phyloP scores from a whole-genome alignment of 2,329 filamentous ascomycete species.

The Ceratocystis eucalypticola region DNA sequence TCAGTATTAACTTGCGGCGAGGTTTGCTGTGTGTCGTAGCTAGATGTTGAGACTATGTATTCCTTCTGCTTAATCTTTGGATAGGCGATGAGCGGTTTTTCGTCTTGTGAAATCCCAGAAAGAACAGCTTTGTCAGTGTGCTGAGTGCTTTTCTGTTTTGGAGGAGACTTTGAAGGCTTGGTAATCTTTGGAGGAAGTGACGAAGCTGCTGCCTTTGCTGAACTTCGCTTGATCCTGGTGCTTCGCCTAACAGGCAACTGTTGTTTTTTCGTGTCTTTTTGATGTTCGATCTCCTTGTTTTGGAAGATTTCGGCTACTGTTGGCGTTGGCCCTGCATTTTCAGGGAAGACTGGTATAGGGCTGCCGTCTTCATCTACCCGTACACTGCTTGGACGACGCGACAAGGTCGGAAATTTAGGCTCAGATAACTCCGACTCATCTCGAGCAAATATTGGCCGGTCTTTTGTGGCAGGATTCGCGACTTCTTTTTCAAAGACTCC shows the following conservation, averaged over 20 bases:
- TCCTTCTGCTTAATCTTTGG: neutral
- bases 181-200: neutral
- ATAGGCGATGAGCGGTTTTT: neutral
- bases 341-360: constrained; percentile 10
- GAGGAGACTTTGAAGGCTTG: neutral
- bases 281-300: neutral
- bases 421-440: constrained; percentile 8
- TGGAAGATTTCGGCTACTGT: neutral
- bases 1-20: neutral
- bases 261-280: neutral
- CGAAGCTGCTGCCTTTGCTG: neutral
- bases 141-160: neutral
- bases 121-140: neutral
- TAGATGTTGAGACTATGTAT: neutral
- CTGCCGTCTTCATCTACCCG: constrained; percentile 16
- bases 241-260: neutral
- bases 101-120: neutral
- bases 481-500: neutral
- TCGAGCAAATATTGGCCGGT: neutral
- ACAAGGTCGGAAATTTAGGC: neutral
- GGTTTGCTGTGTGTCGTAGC: neutral
- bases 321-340: neutral
- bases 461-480: neutral
- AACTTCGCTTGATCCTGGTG: neutral
- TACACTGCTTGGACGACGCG: constrained; percentile 13